Base-by-base conservation (phyloP, 2,329 filamentous ascomycete genomes). In the Beauveria bassiana region DNA sequence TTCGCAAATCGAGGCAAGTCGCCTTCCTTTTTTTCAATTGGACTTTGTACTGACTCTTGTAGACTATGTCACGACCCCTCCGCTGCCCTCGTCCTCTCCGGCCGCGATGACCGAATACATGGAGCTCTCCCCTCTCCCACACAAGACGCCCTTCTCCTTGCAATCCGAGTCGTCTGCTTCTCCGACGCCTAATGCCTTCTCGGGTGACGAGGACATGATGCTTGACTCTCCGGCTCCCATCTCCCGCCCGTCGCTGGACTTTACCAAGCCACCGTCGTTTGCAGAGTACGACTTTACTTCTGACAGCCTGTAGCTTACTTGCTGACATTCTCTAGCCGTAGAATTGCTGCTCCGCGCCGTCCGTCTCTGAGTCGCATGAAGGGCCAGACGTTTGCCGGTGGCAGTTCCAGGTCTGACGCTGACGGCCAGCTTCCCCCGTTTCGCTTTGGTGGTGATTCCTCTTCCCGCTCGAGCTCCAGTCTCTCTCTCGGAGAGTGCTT, bases 101-200 rank as follows among this genome's bases (percentile, higher is more conserved):
- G 85, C 84, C 61, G 82, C 83, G 42, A 75, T 81, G 60, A 82
- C 84, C 64, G 92, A 96, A 73, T 81, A 86, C 61, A 96, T 98
- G 91, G 93, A 98, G 70, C 87, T 97, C 74, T 97, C 93, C 50
- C 93, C 95, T 45, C 77, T 98, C 46, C 93, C 92, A 63, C 91
- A 96, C 79, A 97, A 96, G 79, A 79, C 83, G 34, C 82, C 89
- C 14, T 92, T 86, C 70, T 75, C 81, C 75, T 73, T 80, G 34
- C 81, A 88, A 66, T 79, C 90, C 65, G 86, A 88, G 66, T 75
- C 91, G 59, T 38, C 34, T 38, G 82, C 85, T 34, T 93, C 90
- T 34, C 90, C 91, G 1, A 89, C 88, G 1, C 88, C 88, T 9
- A 81, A 83, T 64, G 73, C 68, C 66, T 79, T 77, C 18, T 75